phyloP scores from a whole-genome alignment of 192 early-diverging fungal species.

The Gonapodya prolifera region DNA sequence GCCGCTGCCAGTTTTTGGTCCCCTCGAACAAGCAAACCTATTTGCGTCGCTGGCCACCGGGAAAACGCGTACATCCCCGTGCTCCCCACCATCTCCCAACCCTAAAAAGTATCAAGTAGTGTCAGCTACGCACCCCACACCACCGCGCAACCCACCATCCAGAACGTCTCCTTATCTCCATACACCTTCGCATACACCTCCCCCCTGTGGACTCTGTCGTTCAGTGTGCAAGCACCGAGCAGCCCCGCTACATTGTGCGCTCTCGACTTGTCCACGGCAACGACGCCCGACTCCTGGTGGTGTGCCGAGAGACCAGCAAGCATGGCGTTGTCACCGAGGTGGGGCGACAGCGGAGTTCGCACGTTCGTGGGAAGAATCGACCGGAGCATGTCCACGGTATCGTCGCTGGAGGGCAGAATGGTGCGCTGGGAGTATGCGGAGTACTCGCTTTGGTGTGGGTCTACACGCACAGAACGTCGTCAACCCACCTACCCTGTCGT shows the following conservation, averaged over 20 bases:
- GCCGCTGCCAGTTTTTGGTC: not conserved
- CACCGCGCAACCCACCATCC: conserved; percentile 10
- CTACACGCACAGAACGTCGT: not conserved
- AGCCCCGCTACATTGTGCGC: not conserved
- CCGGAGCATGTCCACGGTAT: not conserved
- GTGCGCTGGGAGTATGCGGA: not conserved
- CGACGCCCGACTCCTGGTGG: not conserved
- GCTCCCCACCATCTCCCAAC: not conserved
- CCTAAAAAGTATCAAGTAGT: not conserved
- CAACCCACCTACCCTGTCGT: conserved; percentile 24
- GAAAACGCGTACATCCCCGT: not conserved
- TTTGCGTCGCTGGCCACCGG: not conserved
- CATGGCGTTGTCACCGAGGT: not conserved
- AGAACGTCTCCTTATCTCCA: conserved; percentile 12
- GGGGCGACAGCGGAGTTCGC: not conserved
- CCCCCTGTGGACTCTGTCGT: not conserved
- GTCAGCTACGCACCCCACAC: not conserved
- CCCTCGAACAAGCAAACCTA: not conserved
- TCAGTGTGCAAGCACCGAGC: not conserved
- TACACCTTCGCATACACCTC: not conserved
- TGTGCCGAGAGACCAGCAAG: not conserved
- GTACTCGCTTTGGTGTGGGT: not conserved
- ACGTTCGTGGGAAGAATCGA: not conserved
- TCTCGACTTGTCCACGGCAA: not conserved
- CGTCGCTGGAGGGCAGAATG: not conserved